Base-by-base conservation (phyloP, 1,284 basidiomycete genomes). In the Erythrobasidium hasegawianum region DNA sequence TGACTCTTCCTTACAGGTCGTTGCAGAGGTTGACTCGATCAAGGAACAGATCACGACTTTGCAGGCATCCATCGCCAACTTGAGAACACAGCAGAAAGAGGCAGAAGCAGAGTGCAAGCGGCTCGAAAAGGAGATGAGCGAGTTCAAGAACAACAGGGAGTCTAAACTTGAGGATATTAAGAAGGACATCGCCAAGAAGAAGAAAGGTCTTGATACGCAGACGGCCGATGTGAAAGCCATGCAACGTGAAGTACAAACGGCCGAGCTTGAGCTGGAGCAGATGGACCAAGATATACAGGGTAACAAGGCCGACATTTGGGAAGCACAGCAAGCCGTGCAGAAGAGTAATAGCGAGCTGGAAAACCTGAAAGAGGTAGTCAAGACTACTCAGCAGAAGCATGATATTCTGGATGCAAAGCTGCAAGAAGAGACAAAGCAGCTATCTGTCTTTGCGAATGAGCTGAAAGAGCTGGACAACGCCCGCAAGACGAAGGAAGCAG, bases 111-210 rank as follows among this genome's bases (percentile, higher is more conserved):
- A 97, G 69, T 85, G 85, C 75, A 86, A 86, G 79, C 88, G 87
- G 71, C 85, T 97, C 24, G 89, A 97, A 79, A 87, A 87, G 75
- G 96, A 99, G 76, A 97, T 98, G 92, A 86, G 85, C 60, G 96
- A 98, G 81, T 97, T 98, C 80, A 94, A 96, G 81, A 87, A 92
- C 77, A 94, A 99, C 81, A 96, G 97, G 77, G 95, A 97, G 65
- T 90, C 90, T 54, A 98, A 98, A 80, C 88, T 94, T 62, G 89
- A 89, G 45, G 88, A 97, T 77, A 85, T 98, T 72, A 95, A 93
- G 82, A 90, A 83, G 22, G 85, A 86, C 67, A 91, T 97, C 70
- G 82, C 82, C 14, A 86, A 84, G 75, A 87, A 90, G 78, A 96
- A 95, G 78, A 81, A 84, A 16, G 84, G 84, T 5, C 80, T 95